Evolutionary conservation across 495 filamentous ascomycete species (phyloP), one percentile per base, ranked within the genome.

Genomic region (Penicillium subrubescens): DNA sequence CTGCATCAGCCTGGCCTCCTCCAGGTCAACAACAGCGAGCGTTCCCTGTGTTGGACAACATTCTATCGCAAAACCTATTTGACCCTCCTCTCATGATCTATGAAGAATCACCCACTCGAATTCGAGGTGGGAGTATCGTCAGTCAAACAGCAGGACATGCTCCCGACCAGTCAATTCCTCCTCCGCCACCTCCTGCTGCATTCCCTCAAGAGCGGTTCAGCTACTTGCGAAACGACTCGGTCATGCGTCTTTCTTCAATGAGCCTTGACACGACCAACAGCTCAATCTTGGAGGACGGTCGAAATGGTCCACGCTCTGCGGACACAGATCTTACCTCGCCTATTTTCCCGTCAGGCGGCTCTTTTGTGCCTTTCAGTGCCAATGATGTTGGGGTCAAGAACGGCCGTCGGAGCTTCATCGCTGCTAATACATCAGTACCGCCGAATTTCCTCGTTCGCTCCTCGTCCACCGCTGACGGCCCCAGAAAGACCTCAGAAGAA

Each of bases 231-330:
- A 82, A 83, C 50, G 73, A 77, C 56, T 81, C 77, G 14, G 54
- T 70, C 29, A 72, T 77, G 65, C 73, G 80, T 6, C 67, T 79
- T 27, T 83, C 82, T 3, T 79, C 75, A 0, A 72, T 79, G 58
- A 84, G 81, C 57, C 60, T 83, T 1, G 77, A 82, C 57, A 84
- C 81, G 8, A 81, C 77, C 1, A 76, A 83, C 60, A 84, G 81
- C 60, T 83, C 81, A 2, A 81, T 84, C 44, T 63, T 84, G n/a
- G 77, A 83, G 15, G 82, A 80, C 34, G 70, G 69, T 35, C 58
- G 65, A 53, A 66, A 71, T 37, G 72, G 66, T 10, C 73, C 72
- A 8, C 63, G 67, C 15, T 75, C 73, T 0, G 56, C 64, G 12
- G 75, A 79, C 25, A 68, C 68, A 17, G 72, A 75, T 0, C 63